Conservation (phyloP, 352 stramenopile species). For the Phytophthora chlamydospora region DNA sequence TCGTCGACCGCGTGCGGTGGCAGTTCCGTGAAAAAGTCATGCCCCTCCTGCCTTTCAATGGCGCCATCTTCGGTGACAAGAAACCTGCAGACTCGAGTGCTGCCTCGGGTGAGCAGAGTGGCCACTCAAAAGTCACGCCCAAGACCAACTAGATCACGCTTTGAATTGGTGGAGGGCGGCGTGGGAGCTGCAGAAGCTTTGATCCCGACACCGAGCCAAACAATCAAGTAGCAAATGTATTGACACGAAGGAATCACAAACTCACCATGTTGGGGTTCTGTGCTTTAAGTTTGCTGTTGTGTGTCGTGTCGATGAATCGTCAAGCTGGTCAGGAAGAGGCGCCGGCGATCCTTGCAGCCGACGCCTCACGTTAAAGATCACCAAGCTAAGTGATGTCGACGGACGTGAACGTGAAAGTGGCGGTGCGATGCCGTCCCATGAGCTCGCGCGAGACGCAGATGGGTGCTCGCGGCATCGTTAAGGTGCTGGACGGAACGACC, state of each 20-base stretch:
- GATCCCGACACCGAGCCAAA: constrained; percentile 3
- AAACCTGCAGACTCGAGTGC: constrained; percentile 1
- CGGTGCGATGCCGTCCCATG: constrained; percentile 89
- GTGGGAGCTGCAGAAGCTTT: constrained; percentile 6
- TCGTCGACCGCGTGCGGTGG: constrained; percentile 81
- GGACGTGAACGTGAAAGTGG: constrained; percentile 91
- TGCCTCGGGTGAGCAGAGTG: constrained; percentile 7
- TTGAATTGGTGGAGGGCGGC: constrained; percentile 7
- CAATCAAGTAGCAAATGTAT: constrained; percentile 19
- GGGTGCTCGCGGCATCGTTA: constrained; percentile 54
- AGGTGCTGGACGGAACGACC: constrained; percentile 62
- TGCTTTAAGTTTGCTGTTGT: background rate
- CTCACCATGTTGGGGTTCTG: constrained; percentile 10
- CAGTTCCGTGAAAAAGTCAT: constrained; percentile 81
- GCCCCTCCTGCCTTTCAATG: constrained; percentile 75
- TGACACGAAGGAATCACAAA: constrained; percentile 23
- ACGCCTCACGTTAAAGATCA: constrained; percentile 6
- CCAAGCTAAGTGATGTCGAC: constrained; percentile 47
- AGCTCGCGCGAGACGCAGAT: constrained; percentile 78
- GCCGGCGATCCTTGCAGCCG: constrained; percentile 12
- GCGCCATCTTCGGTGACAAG: constrained; percentile 44
- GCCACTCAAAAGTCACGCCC: constrained; percentile 47
- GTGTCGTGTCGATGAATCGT: background rate
- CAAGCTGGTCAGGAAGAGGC: constrained; percentile 15
- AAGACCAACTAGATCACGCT: constrained; percentile 34